Conservation (phyloP, 129 eudicot genomes). For the Gnaphalium uliginosum region DNA sequence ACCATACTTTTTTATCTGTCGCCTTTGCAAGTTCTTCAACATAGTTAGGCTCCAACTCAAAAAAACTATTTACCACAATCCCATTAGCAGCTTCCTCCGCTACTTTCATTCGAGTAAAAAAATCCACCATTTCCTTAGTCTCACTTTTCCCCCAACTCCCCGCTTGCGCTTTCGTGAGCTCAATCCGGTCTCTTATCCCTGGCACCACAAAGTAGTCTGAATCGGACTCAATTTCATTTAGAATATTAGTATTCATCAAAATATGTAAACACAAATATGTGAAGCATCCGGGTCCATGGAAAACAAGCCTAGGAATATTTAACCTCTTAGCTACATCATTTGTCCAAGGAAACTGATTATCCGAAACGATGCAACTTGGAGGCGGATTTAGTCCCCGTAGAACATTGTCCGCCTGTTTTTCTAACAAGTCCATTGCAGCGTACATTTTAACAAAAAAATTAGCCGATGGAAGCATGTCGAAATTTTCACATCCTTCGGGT, state of each 20-base stretch:
- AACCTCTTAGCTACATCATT: slow-evolving; percentile 39
- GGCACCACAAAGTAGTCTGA: slow-evolving; percentile 35
- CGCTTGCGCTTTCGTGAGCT: slow-evolving; percentile 38
- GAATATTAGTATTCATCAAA: slow-evolving; percentile 16
- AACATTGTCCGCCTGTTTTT: slow-evolving; percentile 40
- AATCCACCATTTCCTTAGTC: slow-evolving; percentile 27
- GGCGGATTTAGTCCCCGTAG: slow-evolving; percentile 29
- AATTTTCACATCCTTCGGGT: slow-evolving; percentile 61
- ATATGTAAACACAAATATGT: slow-evolving; percentile 38
- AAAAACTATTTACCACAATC: slow-evolving; percentile 56
- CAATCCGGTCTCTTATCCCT: slow-evolving; percentile 32
- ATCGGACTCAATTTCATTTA: slow-evolving; percentile 27
- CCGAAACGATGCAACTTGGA: slow-evolving; percentile 63
- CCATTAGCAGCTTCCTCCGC: slow-evolving; percentile 44
- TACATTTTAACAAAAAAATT: slow-evolving; percentile 35
- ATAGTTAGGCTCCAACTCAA: slow-evolving; percentile 55
- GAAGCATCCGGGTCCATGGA: slow-evolving; percentile 62
- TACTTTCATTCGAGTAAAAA: slow-evolving; percentile 27
- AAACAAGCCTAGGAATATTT: slow-evolving; percentile 54
- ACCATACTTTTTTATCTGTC: slow-evolving; percentile 47
- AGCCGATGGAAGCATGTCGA: slow-evolving; percentile 48
- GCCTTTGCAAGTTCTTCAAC: slow-evolving; percentile 36
- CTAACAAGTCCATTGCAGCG: slow-evolving; percentile 39
- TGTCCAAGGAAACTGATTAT: slow-evolving; percentile 57
- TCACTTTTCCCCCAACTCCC: slow-evolving; percentile 29